Percentiles rank a stretch among this genome's conserved stretches.
These are phyloP conservation scores for Tetrapisispora nanseiensis DNA, from an alignment of 805 yeast genomes.

Conservation along the genomic window DNA sequence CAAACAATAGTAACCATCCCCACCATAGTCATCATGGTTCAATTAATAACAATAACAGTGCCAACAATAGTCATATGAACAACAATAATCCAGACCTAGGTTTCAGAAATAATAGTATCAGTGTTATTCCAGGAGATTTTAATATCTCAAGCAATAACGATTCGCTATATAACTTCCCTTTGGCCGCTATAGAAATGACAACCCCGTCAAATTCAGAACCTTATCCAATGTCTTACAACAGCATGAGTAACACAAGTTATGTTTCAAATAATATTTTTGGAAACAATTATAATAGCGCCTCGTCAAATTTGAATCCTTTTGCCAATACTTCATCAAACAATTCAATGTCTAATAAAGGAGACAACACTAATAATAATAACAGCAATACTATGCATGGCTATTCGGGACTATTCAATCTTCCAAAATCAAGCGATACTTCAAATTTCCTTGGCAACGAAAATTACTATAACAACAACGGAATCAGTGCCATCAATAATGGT, in stretches of 20 bases:
- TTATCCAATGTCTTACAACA: not conserved
- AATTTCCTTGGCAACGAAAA: slow-evolving; percentile 10
- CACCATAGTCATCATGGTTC: too few species aligned
- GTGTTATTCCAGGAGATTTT: not conserved
- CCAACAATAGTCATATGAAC: not conserved
- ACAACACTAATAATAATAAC: not conserved
- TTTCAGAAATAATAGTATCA: slow-evolving; percentile 2
- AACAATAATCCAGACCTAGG: not conserved
- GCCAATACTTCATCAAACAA: not conserved
- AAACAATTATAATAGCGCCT: not conserved
- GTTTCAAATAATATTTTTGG: not conserved
- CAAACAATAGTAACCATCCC: too few species aligned
- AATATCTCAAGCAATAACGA: not conserved
- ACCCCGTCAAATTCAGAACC: slow-evolving; percentile 21
- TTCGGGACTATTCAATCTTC: not conserved
- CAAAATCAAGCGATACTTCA: not conserved
- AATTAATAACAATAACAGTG: not conserved
- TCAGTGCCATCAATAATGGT: slow-evolving; percentile 3
- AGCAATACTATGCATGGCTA: slow-evolving; percentile 8
- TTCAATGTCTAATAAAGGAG: not conserved
- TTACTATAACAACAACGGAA: slow-evolving; percentile 5
- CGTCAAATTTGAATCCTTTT: not conserved
- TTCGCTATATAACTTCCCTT: slow-evolving; percentile 1
- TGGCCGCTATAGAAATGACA: slow-evolving; percentile 14
- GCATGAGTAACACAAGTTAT: not conserved